Percentiles rank a stretch among this genome's conserved stretches.
phyloP scores from a whole-genome alignment of 1,284 basidiomycete species.

The Papiliotrema laurentii region DNA sequence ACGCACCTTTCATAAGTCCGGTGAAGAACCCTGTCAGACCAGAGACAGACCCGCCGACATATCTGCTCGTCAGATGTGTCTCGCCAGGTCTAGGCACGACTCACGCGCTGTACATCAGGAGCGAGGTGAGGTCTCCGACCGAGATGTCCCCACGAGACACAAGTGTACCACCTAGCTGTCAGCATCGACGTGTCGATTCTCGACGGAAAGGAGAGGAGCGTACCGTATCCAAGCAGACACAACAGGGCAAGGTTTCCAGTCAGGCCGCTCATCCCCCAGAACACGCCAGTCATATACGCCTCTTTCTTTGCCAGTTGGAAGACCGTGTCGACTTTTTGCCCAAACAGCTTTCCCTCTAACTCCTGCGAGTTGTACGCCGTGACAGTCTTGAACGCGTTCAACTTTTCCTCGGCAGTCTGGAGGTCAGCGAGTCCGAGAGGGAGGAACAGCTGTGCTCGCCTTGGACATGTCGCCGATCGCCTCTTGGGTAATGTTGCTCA shows the following conservation, averaged over 20 bases:
- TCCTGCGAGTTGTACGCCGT: conserved; percentile 76
- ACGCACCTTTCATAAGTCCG: conserved; percentile 45
- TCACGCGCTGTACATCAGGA: conserved; percentile 89
- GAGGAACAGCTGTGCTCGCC: conserved; percentile 40
- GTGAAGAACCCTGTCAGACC: conserved; percentile 50
- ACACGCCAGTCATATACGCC: conserved; percentile 83
- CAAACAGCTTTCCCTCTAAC: conserved; percentile 61
- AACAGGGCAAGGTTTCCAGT: conserved; percentile 91
- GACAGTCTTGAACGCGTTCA: conserved; percentile 89
- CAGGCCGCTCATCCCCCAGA: conserved; percentile 89
- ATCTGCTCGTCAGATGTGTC: conserved; percentile 21
- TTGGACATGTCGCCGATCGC: conserved; percentile 93
- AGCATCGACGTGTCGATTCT: not conserved
- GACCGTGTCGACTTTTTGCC: conserved; percentile 60
- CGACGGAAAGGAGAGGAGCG: conserved; percentile 13
- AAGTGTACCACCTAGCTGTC: conserved; percentile 68
- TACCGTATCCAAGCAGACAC: conserved; percentile 85
- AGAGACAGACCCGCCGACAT: conserved; percentile 49
- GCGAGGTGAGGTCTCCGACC: conserved; percentile 82
- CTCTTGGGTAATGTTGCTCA: conserved; percentile 89
- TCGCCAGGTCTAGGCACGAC: conserved; percentile 26
- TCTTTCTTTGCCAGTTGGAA: conserved; percentile 78
- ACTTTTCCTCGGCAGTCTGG: conserved; percentile 76
- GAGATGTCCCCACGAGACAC: conserved; percentile 83
- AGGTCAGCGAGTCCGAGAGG: conserved; percentile 5